These are phyloP conservation scores for Elongisporangium undulatum DNA, from an alignment of 352 stramenopile genomes.

Conservation along the genomic window DNA sequence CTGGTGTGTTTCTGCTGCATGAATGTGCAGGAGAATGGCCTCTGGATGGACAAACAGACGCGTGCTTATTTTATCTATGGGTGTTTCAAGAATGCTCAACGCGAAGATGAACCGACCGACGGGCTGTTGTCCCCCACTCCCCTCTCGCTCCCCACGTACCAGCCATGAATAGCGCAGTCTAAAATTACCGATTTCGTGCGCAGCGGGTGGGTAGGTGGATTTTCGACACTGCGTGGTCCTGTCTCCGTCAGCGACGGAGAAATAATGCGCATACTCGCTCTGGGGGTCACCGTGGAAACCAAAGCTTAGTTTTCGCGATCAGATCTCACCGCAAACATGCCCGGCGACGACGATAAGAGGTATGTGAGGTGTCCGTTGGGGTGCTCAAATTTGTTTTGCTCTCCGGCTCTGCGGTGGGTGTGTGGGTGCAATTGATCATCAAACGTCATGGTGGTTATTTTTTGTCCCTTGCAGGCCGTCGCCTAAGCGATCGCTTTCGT, in stretches of 20 bases:
- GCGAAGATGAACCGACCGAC: neutral
- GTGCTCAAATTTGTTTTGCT: neutral
- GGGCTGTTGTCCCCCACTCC: neutral
- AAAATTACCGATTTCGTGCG: neutral
- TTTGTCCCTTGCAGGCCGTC: constrained; percentile 26
- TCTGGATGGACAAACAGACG: neutral
- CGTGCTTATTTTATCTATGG: neutral
- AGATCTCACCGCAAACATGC: neutral
- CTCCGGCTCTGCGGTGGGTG: neutral
- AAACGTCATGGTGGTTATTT: constrained; percentile 1
- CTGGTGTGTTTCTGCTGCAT: neutral
- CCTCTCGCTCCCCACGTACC: neutral
- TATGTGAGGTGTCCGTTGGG: neutral
- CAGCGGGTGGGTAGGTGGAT: neutral
- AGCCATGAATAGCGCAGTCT: neutral
- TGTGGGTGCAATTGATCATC: neutral
- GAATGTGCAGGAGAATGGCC: neutral
- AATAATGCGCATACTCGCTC: neutral
- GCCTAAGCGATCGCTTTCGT: constrained; percentile 56
- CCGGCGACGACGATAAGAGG: neutral
- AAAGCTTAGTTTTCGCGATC: neutral
- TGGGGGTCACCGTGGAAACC: neutral
- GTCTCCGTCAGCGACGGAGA: neutral
- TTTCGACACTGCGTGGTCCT: neutral
- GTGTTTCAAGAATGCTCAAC: neutral